These are phyloP conservation scores for Zizania palustris DNA, from an alignment of 202 grass and related monocot genomes.

Conservation along the genomic window DNA sequence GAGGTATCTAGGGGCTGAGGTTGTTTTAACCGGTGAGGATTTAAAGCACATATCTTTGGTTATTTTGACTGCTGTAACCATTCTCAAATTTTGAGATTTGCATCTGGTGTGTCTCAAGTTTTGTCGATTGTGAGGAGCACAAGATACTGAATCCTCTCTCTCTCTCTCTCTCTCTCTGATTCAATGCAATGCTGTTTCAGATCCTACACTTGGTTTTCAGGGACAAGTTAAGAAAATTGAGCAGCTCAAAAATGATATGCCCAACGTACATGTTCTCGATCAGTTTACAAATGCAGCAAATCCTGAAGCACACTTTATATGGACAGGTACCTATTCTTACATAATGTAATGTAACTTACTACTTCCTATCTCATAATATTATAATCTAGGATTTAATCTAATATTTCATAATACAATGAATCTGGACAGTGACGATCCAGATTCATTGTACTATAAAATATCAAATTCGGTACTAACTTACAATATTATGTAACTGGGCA, in stretches of 20 bases:
- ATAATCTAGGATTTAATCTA: too few species aligned
- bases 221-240: constrained; percentile 44
- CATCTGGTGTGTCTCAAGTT: background rate
- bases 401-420: too few species aligned
- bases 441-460: too few species aligned
- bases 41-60: background rate
- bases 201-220: constrained; percentile 58
- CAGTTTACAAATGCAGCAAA: constrained; percentile 51
- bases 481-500: too few species aligned
- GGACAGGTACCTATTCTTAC: constrained; percentile 43
- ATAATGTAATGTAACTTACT: background rate
- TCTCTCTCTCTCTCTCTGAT: background rate
- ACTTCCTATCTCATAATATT: background rate
- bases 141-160: background rate
- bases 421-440: too few species aligned
- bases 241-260: constrained; percentile 43
- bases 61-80: background rate
- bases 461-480: too few species aligned
- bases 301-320: constrained; percentile 59
- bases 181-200: constrained; percentile 33
- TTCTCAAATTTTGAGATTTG: background rate
- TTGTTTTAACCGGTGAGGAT: constrained; percentile 50
- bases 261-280: constrained; percentile 48
- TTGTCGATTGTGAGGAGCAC: background rate
- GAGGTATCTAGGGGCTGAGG: constrained; percentile 50